These are phyloP conservation scores for Scheffersomyces insectosa DNA, from an alignment of 1,139 yeast genomes.

Conservation along the genomic window DNA sequence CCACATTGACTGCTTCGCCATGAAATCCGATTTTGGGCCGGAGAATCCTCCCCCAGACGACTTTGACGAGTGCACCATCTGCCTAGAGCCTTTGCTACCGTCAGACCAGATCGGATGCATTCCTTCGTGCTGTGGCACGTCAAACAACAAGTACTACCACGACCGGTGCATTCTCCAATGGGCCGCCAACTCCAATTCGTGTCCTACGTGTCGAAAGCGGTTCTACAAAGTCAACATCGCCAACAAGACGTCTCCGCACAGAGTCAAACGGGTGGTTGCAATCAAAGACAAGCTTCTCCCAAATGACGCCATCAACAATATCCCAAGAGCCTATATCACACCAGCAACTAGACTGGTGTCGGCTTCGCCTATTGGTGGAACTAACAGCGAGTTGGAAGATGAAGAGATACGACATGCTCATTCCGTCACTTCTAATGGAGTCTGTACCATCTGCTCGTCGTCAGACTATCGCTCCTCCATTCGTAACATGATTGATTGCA, in stretches of 20 bases:
- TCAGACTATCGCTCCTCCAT: conserved; percentile 28
- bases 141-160: conserved; percentile 41
- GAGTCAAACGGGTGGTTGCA: conserved; percentile 9
- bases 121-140: conserved; percentile 28
- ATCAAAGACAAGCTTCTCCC: conserved; percentile 35
- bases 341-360: conserved; percentile 16
- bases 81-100: conserved; percentile 39
- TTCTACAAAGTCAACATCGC: conserved; percentile 31
- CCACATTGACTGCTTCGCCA: not conserved
- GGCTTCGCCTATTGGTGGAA: not conserved
- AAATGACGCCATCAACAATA: conserved; percentile 40
- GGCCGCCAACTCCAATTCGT: conserved; percentile 51
- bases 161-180: conserved; percentile 46
- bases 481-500: conserved; percentile 29
- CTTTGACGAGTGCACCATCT: conserved; percentile 48
- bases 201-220: conserved; percentile 52
- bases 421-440: conserved; percentile 9
- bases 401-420: not conserved
- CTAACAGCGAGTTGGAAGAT: not conserved
- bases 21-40: no score
- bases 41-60: not conserved
- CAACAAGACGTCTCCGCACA: conserved; percentile 6
- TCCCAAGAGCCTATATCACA: conserved; percentile 39
- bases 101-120: conserved; percentile 34
- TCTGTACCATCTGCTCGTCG: conserved; percentile 41